Base-by-base conservation (phyloP, 1,284 basidiomycete species). In the Pseudomicrostroma phylloplanum region DNA sequence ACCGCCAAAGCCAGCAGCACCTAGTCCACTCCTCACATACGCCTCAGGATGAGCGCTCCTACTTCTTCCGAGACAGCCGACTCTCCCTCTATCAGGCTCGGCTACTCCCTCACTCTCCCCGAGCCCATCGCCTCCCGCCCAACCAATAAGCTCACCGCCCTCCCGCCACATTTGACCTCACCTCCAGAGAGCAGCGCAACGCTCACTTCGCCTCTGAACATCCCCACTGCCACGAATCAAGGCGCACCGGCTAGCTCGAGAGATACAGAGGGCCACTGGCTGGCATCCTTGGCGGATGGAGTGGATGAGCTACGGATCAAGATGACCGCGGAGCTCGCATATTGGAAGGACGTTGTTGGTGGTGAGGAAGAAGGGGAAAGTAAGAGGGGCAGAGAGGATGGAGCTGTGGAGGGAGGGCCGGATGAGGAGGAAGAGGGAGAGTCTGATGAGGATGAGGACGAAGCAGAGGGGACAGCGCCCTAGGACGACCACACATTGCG, bases 281-380 rank as follows among this genome's bases (percentile, higher is more conserved):
- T 48, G 46, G 46, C n/a, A 4, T n/a, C 46, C n/a, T 11, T 48
- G n/a, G 46, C 46, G 12, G 46, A 48, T 48, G 46, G 46, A n/a
- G 23, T 48, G n/a, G 46, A 48, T 48, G 46, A 48, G 46, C 12
- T 48, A 7, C 3, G 23, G 46, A 11, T 23, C 17, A 48, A 48
- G 46, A n/a, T 48, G 46, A 48, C 23, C 4, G 46, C 23, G 4
- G 46, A 48, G n/a, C 17, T 48, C n/a, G 23, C n/a, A 4, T n/a
- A n/a, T n/a, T 48, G 46, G 46, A 48, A 48, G 46, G 46, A 48
- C 12, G 17, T 23, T 7, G 12, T 48, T n/a, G 46, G 46, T n/a
- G n/a, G 23, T n/a, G 17, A 48, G 17, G 46, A 48, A 11, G 46
- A 48, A n/a, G 46, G n/a, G 17, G 46, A 48, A 23, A 23, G n/a